Evolutionary conservation across 2,329 filamentous ascomycete genomes (phyloP), one percentile per base, ranked within the genome.

Genomic region (Nigrospora sphaerica): DNA sequence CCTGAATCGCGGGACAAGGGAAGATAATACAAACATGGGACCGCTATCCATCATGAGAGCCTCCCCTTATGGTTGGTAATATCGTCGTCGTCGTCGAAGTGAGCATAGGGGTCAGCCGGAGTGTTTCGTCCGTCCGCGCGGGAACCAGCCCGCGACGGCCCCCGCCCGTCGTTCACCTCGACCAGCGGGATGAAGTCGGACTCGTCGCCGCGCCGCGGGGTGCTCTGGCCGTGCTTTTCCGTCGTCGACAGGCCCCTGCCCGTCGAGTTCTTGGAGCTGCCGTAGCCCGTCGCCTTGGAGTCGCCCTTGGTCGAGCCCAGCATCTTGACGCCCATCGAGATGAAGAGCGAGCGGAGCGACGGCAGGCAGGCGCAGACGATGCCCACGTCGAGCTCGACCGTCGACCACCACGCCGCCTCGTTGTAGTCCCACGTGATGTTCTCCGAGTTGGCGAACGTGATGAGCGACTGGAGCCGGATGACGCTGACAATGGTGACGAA

Each of bases 281-380:
- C 40, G 44, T 50, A 48, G 19, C 33, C 33, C 13, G 42, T 42
- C 19, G 16, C 41, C 16, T 32, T 31, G 28, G 47, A 45, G 32
- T 23, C 39, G 32, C 44, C 47, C 33, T 46, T 46, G 47, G 33
- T 48, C 17, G 46, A 40, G 23, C 49, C 49, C 6, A 53, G 49
- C 12, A 46, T 23, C 39, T 42, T 44, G 32, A 46, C 49, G 33
- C 51, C 51, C 32, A 53, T 40, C 18, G 32, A 40, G 40, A 53
- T 38, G 45, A 62, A 52, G 13, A 62, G 52, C 12, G 52, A 45
- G n/a, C 59, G 60, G 9, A 61, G 50, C n/a, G 62, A 57, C 1
- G 69, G 69, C 54, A 72, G 63, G 55, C 69, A 70, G 9, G 65
- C 65, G 51, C 69, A 71, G n/a, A 72, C 64, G 44, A 72, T 66